Percentiles rank a stretch among this genome's conserved stretches.
Evolutionary conservation across 192 early-diverging fungal species (phyloP).

Genomic region (Coemansia sp.): DNA sequence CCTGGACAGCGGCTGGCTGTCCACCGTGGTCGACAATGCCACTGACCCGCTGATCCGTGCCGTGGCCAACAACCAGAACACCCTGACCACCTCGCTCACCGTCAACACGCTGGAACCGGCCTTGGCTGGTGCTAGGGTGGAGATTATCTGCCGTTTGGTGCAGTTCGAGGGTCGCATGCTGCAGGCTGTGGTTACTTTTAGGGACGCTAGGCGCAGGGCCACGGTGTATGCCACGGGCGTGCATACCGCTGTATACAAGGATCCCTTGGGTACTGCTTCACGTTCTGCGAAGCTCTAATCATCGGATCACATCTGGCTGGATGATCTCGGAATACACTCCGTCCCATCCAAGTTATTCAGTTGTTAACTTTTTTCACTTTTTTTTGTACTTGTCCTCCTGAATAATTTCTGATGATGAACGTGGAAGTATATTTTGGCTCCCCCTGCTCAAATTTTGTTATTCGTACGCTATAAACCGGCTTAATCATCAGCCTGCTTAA

Average conservation of each 20-base stretch:
- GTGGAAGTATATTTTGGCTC: neutral
- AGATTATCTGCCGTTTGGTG: slow-evolving; percentile 26
- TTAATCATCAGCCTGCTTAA: no score
- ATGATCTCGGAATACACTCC: no score
- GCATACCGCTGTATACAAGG: slow-evolving; percentile 4
- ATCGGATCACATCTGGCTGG: no score
- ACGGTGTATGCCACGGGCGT: slow-evolving; percentile 3
- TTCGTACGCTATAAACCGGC: no score
- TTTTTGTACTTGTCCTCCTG: neutral
- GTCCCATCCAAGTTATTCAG: no score
- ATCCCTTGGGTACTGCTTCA: no score
- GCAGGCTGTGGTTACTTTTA: slow-evolving; percentile 25
- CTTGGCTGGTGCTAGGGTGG: slow-evolving; percentile 10
- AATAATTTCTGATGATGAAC: no score
- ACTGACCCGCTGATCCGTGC: neutral
- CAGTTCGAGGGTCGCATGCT: slow-evolving; percentile 20
- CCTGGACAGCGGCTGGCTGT: slow-evolving; percentile 2
- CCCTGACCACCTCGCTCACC: slow-evolving; percentile 20
- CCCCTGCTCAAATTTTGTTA: no score
- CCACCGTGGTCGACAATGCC: slow-evolving; percentile 2
- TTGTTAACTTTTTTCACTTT: no score
- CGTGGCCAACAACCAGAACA: slow-evolving; percentile 6
- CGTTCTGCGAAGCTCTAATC: neutral
- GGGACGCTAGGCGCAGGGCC: slow-evolving; percentile 15
- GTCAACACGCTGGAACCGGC: slow-evolving; percentile 23